Base-by-base conservation (phyloP, 495 filamentous ascomycete genomes). In the Podospora australis region DNA sequence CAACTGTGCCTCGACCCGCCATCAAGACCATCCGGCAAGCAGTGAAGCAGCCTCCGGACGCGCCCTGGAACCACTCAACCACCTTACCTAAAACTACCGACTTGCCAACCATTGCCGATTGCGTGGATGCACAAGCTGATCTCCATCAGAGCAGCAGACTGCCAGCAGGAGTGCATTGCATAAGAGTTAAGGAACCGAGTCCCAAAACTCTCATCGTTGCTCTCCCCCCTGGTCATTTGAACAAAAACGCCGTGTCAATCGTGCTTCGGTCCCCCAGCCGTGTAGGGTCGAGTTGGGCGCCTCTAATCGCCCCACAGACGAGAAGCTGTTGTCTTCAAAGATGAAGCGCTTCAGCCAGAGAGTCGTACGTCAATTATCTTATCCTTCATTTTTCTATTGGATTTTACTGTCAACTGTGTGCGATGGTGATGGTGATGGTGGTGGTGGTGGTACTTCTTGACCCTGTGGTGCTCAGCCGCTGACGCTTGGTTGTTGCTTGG, bases 301-400 rank as follows among this genome's bases (percentile, higher is more conserved):
- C 56, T 62, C 57, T 57, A 49, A 50, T 41, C 58, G 60, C 60
- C 61, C 62, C 60, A 52, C 54, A 55, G 48, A 52, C 56, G 48
- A 59, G 62, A 66, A 67, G 59, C 60, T 64, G 63, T 59, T 67
- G 67, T 64, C 67, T 61, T 60, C 65, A 54, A 89, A 79, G 72
- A 97, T 98, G 92, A 96, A 96, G 75, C 83, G 88, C 64, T 95
- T 98, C 70, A 86, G 92, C 73, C 88, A 95, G 75, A 85, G 86
- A 85, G 94, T 97, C 74, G 91, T 95, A 78, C 78, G 91, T 85
- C 59, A 52, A 54, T 53, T 24, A 54, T 39, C 46, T 43, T 57
- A 47, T 48, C 49, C 13, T 16, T 10, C 32, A 16, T 3, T 36
- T 17, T n/a, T n/a, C n/a, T n/a, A n/a, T n/a, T n/a, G n/a, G n/a